These are phyloP conservation scores for Colletotrichum ledebouriae DNA, from an alignment of 2,329 filamentous ascomycete species.

Conservation along the genomic window DNA sequence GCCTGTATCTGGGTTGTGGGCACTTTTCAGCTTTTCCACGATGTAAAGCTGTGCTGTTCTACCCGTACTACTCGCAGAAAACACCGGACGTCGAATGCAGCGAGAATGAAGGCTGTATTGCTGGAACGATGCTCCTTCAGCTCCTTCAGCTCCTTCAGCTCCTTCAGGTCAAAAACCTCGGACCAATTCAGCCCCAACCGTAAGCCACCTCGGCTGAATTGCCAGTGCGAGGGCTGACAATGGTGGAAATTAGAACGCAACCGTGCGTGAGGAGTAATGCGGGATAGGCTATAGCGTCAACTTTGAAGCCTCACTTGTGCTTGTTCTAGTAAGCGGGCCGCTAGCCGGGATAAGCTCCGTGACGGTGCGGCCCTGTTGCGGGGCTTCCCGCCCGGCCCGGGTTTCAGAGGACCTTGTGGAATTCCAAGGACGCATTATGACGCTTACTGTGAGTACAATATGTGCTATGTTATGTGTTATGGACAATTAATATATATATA, in stretches of 20 bases:
- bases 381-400: background rate
- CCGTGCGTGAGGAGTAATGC: background rate
- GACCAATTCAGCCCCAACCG: constrained; percentile 15
- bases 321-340: background rate
- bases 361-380: constrained; percentile 7
- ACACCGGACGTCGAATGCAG: too few species aligned
- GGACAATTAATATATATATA: too few species aligned
- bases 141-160: background rate
- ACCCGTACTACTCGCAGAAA: too few species aligned
- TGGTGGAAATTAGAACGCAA: background rate
- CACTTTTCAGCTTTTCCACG: too few species aligned
- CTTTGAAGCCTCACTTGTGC: background rate
- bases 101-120: too few species aligned
- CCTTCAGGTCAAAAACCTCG: background rate
- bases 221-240: background rate
- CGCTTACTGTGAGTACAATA: too few species aligned
- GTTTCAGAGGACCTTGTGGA: background rate
- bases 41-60: too few species aligned
- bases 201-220: constrained; percentile 4
- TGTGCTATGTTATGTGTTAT: too few species aligned
- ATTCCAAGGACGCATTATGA: too few species aligned
- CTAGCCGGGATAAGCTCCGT: background rate
- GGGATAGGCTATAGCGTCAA: constrained; percentile 14
- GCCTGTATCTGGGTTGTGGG: too few species aligned
- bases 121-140: background rate